Percentiles rank a stretch among this genome's conserved stretches.
These are phyloP conservation scores for Metrosideros polymorpha DNA, from an alignment of 441 rosid genomes.

Conservation along the genomic window DNA sequence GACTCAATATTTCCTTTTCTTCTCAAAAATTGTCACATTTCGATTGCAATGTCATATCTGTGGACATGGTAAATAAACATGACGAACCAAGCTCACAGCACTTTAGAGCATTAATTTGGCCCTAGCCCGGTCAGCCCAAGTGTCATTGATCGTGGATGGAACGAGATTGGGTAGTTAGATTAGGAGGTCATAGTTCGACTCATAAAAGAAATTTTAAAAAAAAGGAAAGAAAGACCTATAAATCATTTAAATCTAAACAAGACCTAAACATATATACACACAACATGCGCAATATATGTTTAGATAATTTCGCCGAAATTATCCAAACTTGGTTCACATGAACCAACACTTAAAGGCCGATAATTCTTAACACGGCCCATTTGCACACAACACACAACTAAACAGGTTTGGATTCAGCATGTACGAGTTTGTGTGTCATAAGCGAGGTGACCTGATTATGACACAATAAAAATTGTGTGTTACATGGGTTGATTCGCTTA, in stretches of 20 bases:
- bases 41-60: background rate
- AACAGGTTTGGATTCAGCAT: background rate
- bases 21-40: background rate
- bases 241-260: no score
- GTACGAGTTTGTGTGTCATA: background rate
- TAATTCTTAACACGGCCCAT: background rate
- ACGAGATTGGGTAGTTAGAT: background rate
- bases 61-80: background rate
- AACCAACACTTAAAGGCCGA: background rate
- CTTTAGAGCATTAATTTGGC: background rate
- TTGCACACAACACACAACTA: background rate
- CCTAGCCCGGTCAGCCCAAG: background rate
- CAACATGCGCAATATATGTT: no score
- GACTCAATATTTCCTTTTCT: background rate
- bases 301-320: no score
- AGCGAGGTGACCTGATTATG: background rate
- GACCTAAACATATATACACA: no score
- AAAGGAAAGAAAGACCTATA: no score
- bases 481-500: background rate
- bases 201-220: background rate
- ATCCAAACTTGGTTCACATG: background rate
- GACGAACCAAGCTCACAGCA: background rate
- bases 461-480: background rate
- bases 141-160: background rate
- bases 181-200: background rate